Conservation (phyloP, 2,329 filamentous ascomycete genomes). For the Scytalidium sp. region DNA sequence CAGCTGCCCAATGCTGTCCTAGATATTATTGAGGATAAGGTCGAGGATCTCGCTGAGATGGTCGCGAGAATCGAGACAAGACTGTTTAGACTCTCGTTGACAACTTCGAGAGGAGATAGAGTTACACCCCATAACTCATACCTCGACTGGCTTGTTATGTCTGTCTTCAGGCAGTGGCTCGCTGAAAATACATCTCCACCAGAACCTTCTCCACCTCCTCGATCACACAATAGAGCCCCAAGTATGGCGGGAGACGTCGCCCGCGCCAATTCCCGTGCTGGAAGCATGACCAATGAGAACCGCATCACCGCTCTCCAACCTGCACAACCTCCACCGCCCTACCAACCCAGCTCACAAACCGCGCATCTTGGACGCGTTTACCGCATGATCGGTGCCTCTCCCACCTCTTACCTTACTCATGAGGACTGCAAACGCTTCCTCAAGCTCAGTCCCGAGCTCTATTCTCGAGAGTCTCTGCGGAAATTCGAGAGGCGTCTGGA, state of each 20-base stretch:
- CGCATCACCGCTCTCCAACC: conserved; percentile 27
- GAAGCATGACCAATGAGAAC: conserved; percentile 16
- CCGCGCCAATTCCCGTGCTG: conserved; percentile 10
- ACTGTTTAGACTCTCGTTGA: conserved; percentile 77
- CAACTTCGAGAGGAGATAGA: conserved; percentile 76
- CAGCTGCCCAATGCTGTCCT: conserved; percentile 73
- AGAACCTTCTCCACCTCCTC: conserved; percentile 40
- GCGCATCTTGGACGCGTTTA: conserved; percentile 71
- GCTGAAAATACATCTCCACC: conserved; percentile 83
- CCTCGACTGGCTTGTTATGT: conserved; percentile 85
- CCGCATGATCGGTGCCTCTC: conserved; percentile 65
- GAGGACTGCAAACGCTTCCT: conserved; percentile 91
- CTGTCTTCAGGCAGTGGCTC: conserved; percentile 87
- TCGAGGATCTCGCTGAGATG: conserved; percentile 83
- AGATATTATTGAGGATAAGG: conserved; percentile 92
- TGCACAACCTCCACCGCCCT: conserved; percentile 25
- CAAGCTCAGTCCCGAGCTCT: conserved; percentile 77
- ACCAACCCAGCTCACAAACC: conserved; percentile 42
- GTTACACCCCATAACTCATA: conserved; percentile 78
- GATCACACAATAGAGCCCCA: conserved; percentile 32
- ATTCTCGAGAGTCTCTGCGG: conserved; percentile 80
- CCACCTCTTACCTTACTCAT: conserved; percentile 68
- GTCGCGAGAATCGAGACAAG: conserved; percentile 77
- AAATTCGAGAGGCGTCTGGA: conserved; percentile 85
- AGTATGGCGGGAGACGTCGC: conserved; percentile 6